phyloP scores from a whole-genome alignment of 176 grass and related monocot species.

The Panicum miliaceum region DNA sequence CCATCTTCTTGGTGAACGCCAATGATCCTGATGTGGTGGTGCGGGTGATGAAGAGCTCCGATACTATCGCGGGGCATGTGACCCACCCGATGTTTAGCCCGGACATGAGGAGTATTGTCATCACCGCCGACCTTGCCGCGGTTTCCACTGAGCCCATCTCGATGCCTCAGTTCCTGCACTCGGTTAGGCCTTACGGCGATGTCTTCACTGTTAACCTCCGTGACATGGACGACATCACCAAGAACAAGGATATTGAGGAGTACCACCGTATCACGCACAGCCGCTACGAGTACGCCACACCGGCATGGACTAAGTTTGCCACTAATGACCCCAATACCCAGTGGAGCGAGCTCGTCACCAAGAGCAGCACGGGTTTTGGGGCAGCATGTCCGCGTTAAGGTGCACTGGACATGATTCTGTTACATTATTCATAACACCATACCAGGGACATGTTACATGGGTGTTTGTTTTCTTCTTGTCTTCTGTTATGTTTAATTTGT shows the following conservation, averaged over 20 bases:
- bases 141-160: conserved; percentile 55
- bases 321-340: conserved; percentile 18
- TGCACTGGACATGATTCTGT: no score
- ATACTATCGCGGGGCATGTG: conserved; percentile 32
- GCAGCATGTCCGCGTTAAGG: no score
- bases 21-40: not conserved
- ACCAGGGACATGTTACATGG: no score
- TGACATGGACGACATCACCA: conserved; percentile 28
- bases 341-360: conserved; percentile 32
- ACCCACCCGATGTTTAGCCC: conserved; percentile 58
- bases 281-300: conserved; percentile 44
- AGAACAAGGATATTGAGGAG: conserved; percentile 31
- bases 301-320: conserved; percentile 34
- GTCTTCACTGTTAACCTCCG: conserved; percentile 21
- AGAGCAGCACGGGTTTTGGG: no score
- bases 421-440: no score
- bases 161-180: conserved; percentile 49
- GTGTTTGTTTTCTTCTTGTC: no score
- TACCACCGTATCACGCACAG: conserved; percentile 33
- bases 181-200: conserved; percentile 45
- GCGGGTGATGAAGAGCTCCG: conserved; percentile 32
- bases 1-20: conserved; percentile 9
- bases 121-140: conserved; percentile 47
- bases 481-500: no score
- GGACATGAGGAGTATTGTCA: conserved; percentile 30